These are phyloP conservation scores for Triticum urartu DNA, from an alignment of 176 grass and related monocot genomes.

Conservation along the genomic window DNA sequence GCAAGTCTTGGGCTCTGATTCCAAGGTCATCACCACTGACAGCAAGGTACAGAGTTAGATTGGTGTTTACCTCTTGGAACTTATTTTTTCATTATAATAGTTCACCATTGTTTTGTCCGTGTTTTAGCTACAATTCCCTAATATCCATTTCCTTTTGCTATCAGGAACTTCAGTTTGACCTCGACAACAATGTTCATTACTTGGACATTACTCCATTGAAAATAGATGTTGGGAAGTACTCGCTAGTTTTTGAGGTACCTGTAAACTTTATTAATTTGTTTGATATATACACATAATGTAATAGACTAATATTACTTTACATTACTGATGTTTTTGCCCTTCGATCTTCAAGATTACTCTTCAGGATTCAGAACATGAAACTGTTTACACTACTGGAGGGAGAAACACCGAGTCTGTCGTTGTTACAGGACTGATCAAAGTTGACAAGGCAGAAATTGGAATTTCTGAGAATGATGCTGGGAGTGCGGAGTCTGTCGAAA, in stretches of 20 bases:
- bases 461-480: constrained; percentile 74
- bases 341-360: constrained; percentile 58
- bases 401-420: constrained; percentile 44
- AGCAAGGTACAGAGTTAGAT: constrained; percentile 43
- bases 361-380: constrained; percentile 59
- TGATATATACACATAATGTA: neutral
- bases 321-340: constrained; percentile 6
- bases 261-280: constrained; percentile 11
- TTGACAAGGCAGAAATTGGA: constrained; percentile 83
- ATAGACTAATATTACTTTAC: constrained; percentile 5
- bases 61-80: neutral
- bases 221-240: constrained; percentile 93
- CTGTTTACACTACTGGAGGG: constrained; percentile 72
- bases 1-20: constrained; percentile 61
- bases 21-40: constrained; percentile 52
- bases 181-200: constrained; percentile 72
- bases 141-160: constrained; percentile 30
- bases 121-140: neutral
- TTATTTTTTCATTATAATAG: neutral
- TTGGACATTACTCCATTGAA: constrained; percentile 78
- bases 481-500: constrained; percentile 58
- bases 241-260: constrained; percentile 85
- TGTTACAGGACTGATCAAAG: constrained; percentile 76
- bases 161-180: constrained; percentile 86
- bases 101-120: neutral